phyloP scores from a whole-genome alignment of 1,284 basidiomycete species.

The Vanrija humicola region DNA sequence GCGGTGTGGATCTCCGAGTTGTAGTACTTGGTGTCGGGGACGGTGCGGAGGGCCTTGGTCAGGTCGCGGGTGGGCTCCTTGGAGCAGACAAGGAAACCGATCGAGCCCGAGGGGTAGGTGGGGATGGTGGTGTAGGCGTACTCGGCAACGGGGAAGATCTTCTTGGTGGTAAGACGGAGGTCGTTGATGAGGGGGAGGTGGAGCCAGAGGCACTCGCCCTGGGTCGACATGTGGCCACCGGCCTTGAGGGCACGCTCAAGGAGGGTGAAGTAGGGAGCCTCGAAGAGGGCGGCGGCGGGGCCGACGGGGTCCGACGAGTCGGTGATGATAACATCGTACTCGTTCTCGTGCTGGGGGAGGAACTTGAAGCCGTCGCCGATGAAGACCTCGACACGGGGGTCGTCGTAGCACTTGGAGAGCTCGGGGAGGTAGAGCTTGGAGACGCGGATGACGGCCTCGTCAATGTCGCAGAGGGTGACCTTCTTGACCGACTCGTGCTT shows the following conservation, averaged over 20 bases:
- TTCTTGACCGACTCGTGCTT: constrained; percentile 89
- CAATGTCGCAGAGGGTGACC: constrained; percentile 96
- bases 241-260: constrained; percentile 83
- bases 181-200: constrained; percentile 85
- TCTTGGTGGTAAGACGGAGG: constrained; percentile 67
- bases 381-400: constrained; percentile 80
- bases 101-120: constrained; percentile 95
- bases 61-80: constrained; percentile 70
- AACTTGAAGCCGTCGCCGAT: constrained; percentile 98
- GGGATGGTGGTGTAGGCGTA: constrained; percentile 98
- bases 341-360: constrained; percentile 79
- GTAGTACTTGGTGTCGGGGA: constrained; percentile 78
- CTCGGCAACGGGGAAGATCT: constrained; percentile 78
- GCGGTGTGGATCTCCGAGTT: constrained; percentile 75
- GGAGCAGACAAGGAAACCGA: constrained; percentile 90
- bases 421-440: constrained; percentile 90
- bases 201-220: constrained; percentile 94
- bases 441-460: constrained; percentile 95
- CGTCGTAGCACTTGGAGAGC: constrained; percentile 81
- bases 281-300: constrained; percentile 89
- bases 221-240: constrained; percentile 92
- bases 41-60: constrained; percentile 63
- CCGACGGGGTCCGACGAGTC: constrained; percentile 99
- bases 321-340: constrained; percentile 98
- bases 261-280: constrained; percentile 96